These are phyloP conservation scores for Tuber magnatum DNA, from an alignment of 495 filamentous ascomycete species.

Conservation along the genomic window DNA sequence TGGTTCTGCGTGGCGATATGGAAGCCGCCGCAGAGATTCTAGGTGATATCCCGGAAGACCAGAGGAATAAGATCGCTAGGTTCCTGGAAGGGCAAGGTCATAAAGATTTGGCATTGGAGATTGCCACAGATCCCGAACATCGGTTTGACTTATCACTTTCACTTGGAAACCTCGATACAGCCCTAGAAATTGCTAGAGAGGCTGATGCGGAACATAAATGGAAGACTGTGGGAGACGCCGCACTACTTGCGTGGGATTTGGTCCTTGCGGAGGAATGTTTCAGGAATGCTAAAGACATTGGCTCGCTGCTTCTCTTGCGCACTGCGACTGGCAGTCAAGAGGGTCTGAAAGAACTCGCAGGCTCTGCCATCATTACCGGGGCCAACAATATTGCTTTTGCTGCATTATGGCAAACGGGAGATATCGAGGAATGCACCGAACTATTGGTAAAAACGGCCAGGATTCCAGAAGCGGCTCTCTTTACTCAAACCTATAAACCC, in stretches of 20 bases:
- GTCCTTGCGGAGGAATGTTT: conserved; percentile 88
- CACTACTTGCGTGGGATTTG: conserved; percentile 78
- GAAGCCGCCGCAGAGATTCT: conserved; percentile 83
- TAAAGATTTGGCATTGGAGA: conserved; percentile 88
- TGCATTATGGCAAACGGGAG: conserved; percentile 77
- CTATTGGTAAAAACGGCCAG: conserved; percentile 71
- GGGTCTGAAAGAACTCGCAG: conserved; percentile 63
- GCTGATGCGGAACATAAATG: conserved; percentile 91
- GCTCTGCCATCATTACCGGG: conserved; percentile 65
- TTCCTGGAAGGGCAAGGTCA: conserved; percentile 97
- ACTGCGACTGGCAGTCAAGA: conserved; percentile 68
- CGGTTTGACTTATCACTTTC: conserved; percentile 88
- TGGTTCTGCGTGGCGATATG: conserved; percentile 92
- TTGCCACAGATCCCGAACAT: conserved; percentile 94
- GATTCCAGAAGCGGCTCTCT: conserved; percentile 75
- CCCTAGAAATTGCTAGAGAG: conserved; percentile 71
- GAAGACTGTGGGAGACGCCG: conserved; percentile 92
- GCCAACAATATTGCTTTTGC: conserved; percentile 89
- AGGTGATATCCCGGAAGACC: conserved; percentile 70
- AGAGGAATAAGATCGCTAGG: conserved; percentile 93
- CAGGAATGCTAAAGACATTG: conserved; percentile 75
- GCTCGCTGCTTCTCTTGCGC: conserved; percentile 78
- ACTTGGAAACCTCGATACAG: conserved; percentile 74
- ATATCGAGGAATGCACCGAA: conserved; percentile 73
- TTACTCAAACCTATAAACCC: conserved; percentile 91